Base-by-base conservation (phyloP, 495 filamentous ascomycete genomes). In the Lophiotrema nucula region DNA sequence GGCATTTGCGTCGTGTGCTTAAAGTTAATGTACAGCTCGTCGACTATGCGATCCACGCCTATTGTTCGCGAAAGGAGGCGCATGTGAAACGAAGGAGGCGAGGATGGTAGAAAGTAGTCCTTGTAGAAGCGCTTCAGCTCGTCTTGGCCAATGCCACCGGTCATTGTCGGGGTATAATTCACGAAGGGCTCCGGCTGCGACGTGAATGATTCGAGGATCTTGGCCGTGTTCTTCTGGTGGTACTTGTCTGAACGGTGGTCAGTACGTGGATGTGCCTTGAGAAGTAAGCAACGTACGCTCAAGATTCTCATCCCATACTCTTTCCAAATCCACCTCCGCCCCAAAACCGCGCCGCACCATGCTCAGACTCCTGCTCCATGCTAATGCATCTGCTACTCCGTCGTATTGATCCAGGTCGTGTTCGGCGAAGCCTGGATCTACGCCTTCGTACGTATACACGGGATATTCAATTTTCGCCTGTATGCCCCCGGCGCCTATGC, bases 101-200 rank as follows among this genome's bases (percentile, higher is more conserved):
- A 83, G 47, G 76, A 75, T 13, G 83, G 82, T 27, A 92, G 81
- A 71, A 93, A 93, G 66, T 85, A 80, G 15, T 89, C 70, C 0
- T 79, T 77, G 67, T 95, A 95, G 69, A 95, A 95, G 12, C 75
- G 70, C 0, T 79, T 78, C n/a, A 93, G 72, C 10, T 81, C 79
- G 37, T 81, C 75, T 4, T 79, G 69, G 0, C 90, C 90, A n/a
- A 88, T 77, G 0, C 87, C 90, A 13, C 89, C 90, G 24, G 85
- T 89, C 62, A 88, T 60, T 0, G 80, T 82, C 0, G 81, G 79
- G 0, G 72, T 73, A 52, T 79, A 75, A 13, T 85, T 84, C 16
- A 79, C 75, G 18, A 85, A 84, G 13, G 84, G 81, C 11, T 78
- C 74, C 0, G 83, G 81, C 1, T 74, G 72, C 4, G 71, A 58